Conservation (phyloP, 805 yeast species). For the Yarrowia deformans region DNA sequence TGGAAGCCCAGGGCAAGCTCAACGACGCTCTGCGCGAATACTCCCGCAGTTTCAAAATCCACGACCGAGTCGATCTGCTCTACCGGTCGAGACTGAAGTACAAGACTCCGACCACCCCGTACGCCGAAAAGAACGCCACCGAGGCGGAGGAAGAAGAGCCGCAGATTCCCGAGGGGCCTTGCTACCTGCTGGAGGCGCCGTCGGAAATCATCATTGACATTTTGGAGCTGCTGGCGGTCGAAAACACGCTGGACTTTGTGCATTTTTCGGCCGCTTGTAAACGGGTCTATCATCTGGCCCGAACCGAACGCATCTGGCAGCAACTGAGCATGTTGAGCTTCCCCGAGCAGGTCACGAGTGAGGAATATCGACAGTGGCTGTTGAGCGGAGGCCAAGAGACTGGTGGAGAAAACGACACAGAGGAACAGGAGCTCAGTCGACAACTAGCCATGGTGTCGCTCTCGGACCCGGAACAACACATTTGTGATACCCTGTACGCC, state of each 20-base stretch:
- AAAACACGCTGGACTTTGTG: constrained; percentile 31
- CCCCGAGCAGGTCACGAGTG: constrained; percentile 28
- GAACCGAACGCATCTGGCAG: constrained; percentile 31
- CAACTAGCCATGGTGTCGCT: constrained; percentile 21
- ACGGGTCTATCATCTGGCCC: constrained; percentile 3
- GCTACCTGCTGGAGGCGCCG: constrained; percentile 28
- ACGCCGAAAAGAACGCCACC: not conserved
- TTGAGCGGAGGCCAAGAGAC: constrained; percentile 4
- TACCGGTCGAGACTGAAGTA: constrained; percentile 25
- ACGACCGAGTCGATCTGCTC: constrained; percentile 24
- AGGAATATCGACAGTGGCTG: constrained; percentile 30
- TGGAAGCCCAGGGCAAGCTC: constrained; percentile 21
- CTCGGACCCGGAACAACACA: constrained; percentile 22
- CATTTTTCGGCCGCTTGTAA: constrained; percentile 23
- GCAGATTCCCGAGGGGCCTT: constrained; percentile 3
- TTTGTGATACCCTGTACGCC: constrained; percentile 25
- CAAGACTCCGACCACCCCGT: not conserved
- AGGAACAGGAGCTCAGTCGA: not conserved
- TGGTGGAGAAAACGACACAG: not conserved
- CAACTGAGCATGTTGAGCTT: constrained; percentile 36
- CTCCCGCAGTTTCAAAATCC: constrained; percentile 35
- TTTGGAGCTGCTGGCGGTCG: constrained; percentile 18
- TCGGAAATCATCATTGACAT: constrained; percentile 36
- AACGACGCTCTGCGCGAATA: constrained; percentile 30
- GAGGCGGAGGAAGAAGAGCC: not conserved